phyloP scores from a whole-genome alignment of 805 yeast species.

The Barnettozyma sucrosica region DNA sequence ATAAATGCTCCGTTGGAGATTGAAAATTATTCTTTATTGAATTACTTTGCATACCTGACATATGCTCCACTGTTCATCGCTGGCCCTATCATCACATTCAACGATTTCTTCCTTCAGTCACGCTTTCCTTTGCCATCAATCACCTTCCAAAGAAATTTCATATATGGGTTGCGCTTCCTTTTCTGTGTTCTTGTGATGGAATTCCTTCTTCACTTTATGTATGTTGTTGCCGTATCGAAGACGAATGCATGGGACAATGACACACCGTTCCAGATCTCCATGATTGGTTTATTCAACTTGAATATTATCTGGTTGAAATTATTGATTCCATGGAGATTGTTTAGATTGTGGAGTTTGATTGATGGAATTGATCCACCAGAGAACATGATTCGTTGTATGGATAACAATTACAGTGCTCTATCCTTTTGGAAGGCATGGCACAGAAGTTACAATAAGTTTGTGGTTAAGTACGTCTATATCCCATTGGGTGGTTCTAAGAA shows the following conservation, averaged over 20 bases:
- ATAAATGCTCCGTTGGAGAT: slow-evolving; percentile 57
- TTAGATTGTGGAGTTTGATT: slow-evolving; percentile 86
- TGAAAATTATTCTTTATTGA: slow-evolving; percentile 52
- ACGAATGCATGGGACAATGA: slow-evolving; percentile 86
- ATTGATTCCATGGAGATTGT: slow-evolving; percentile 92
- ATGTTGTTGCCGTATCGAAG: slow-evolving; percentile 90
- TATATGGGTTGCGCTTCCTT: slow-evolving; percentile 62
- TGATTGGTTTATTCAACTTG: slow-evolving; percentile 88
- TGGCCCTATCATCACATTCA: slow-evolving; percentile 91
- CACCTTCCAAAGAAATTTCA: slow-evolving; percentile 41
- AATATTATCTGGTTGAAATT: slow-evolving; percentile 91
- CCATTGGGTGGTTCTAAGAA: slow-evolving; percentile 83
- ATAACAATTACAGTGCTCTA: slow-evolving; percentile 85
- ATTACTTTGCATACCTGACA: slow-evolving; percentile 69
- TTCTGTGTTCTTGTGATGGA: slow-evolving; percentile 87
- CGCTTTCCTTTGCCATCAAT: slow-evolving; percentile 55
- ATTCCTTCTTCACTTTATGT: slow-evolving; percentile 75
- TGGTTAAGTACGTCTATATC: slow-evolving; percentile 77
- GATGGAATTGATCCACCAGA: slow-evolving; percentile 97
- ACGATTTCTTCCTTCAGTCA: slow-evolving; percentile 80
- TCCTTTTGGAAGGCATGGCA: slow-evolving; percentile 99
- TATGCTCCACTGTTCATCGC: slow-evolving; percentile 91
- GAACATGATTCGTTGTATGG: slow-evolving; percentile 94
- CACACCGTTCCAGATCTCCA: slow-evolving; percentile 87
- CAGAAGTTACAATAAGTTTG: slow-evolving; percentile 87